Conservation (phyloP, 2,329 filamentous ascomycete species). For the Magnaporthiopsis incrustans region DNA sequence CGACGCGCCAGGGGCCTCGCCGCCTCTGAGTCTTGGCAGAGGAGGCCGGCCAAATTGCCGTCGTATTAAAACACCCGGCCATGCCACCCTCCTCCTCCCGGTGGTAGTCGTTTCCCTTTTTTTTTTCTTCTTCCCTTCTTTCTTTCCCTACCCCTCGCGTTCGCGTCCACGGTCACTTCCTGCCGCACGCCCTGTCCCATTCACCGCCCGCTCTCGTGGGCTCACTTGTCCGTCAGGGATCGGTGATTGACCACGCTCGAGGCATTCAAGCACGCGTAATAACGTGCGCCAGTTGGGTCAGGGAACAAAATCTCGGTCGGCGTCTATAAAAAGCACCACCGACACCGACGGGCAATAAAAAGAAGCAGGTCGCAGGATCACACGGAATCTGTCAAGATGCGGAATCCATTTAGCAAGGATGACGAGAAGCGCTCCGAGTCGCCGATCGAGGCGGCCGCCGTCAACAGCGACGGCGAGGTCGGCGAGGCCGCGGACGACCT, state of each 20-base stretch:
- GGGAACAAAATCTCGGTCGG: not conserved
- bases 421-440: slow-evolving; percentile 4
- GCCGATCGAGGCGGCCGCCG: not conserved
- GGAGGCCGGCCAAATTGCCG: not conserved
- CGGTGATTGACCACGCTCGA: not conserved
- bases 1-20: not conserved
- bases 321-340: slow-evolving; percentile 12
- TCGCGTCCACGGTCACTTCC: not conserved
- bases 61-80: not conserved
- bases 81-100: not conserved
- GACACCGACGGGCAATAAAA: too few species aligned
- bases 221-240: not conserved
- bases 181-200: not conserved
- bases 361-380: too few species aligned
- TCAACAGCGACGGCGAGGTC: slow-evolving; percentile 4
- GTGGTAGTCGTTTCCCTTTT: not conserved
- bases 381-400: not conserved
- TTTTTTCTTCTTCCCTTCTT: not conserved
- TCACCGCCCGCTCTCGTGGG: not conserved
- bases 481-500: slow-evolving; percentile 18
- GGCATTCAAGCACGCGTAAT: not conserved
- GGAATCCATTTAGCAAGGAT: not conserved
- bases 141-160: not conserved
- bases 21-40: not conserved
- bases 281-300: not conserved